Evolutionary conservation across 768 basidiomycete genomes (phyloP).

Genomic region (Leccinum uliginosum): DNA sequence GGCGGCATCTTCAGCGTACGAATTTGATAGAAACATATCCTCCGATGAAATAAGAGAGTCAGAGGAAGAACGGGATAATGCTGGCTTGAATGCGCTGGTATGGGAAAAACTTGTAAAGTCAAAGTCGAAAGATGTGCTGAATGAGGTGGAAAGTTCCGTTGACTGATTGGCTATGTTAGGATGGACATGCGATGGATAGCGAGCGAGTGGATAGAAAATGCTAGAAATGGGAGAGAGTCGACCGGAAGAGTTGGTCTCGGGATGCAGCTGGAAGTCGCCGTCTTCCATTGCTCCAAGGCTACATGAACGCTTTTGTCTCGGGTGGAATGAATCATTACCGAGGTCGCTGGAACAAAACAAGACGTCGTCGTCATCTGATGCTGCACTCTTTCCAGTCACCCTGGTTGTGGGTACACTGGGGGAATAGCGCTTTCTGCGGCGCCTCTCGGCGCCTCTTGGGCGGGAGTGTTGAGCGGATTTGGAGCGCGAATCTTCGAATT

Average conservation of each 20-base stretch:
- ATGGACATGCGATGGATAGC: conserved; percentile 10
- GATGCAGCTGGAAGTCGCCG: conserved; percentile 19
- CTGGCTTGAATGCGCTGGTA: conserved; percentile 25
- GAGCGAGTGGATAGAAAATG: conserved; percentile 18
- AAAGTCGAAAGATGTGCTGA: conserved; percentile 29
- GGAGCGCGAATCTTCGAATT: conserved; percentile 56
- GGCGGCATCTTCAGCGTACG: conserved; percentile 1
- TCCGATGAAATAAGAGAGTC: conserved; percentile 10
- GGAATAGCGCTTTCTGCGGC: conserved; percentile 39
- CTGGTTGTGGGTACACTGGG: conserved; percentile 18
- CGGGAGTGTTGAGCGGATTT: conserved; percentile 35
- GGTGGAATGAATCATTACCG: conserved; percentile 12
- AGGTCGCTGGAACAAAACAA: conserved; percentile 43
- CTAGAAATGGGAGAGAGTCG: conserved; percentile 22
- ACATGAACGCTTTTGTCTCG: conserved; percentile 39
- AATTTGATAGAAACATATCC: conserved; percentile 5
- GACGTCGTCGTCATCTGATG: conserved; percentile 44
- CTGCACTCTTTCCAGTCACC: conserved; percentile 16
- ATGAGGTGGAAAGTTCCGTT: conserved; percentile 16
- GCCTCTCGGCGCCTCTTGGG: conserved; percentile 37
- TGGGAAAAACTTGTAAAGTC: conserved; percentile 21
- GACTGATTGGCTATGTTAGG: conserved; percentile 11
- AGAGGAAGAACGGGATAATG: conserved; percentile 18
- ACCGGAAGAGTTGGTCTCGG: conserved; percentile 9
- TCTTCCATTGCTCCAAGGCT: conserved; percentile 46